Percentiles rank a stretch among this genome's conserved stretches.
Evolutionary conservation across 2,329 filamentous ascomycete species (phyloP).

Genomic region (Colletotrichum magnum): DNA sequence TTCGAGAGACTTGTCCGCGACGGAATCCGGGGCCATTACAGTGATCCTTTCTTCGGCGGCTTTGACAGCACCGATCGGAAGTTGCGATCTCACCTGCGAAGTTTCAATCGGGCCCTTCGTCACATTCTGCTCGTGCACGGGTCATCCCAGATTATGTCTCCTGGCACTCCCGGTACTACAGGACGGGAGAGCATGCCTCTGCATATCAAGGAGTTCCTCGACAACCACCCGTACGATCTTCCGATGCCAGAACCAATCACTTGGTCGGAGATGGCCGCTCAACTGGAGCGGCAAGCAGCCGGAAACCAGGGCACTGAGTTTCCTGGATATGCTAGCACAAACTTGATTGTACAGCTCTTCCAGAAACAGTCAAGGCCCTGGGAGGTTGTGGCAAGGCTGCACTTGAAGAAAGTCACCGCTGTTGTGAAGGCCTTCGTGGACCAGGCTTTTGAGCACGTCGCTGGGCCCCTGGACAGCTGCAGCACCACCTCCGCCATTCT

Average conservation of each 20-base stretch:
- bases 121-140: constrained; percentile 46
- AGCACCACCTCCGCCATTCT: constrained; percentile 45
- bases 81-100: constrained; percentile 49
- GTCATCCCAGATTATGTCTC: constrained; percentile 37
- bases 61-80: constrained; percentile 42
- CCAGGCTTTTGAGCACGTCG: constrained; percentile 46
- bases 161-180: neutral
- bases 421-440: constrained; percentile 55
- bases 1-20: constrained; percentile 52
- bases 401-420: constrained; percentile 50
- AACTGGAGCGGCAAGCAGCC: constrained; percentile 51
- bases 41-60: constrained; percentile 54
- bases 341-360: constrained; percentile 57
- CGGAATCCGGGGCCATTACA: constrained; percentile 48
- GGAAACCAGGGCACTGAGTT: constrained; percentile 58
- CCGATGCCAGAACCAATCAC: constrained; percentile 45
- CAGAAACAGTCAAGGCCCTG: constrained; percentile 55
- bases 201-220: constrained; percentile 49
- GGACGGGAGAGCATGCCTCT: constrained; percentile 39
- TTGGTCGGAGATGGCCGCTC: constrained; percentile 36
- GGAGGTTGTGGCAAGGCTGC: constrained; percentile 53
- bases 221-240: constrained; percentile 47
- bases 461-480: constrained; percentile 31
- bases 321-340: constrained; percentile 53
- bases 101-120: constrained; percentile 50